These are phyloP conservation scores for Crassisporium funariophilum DNA, from an alignment of 768 basidiomycete species.

Conservation along the genomic window DNA sequence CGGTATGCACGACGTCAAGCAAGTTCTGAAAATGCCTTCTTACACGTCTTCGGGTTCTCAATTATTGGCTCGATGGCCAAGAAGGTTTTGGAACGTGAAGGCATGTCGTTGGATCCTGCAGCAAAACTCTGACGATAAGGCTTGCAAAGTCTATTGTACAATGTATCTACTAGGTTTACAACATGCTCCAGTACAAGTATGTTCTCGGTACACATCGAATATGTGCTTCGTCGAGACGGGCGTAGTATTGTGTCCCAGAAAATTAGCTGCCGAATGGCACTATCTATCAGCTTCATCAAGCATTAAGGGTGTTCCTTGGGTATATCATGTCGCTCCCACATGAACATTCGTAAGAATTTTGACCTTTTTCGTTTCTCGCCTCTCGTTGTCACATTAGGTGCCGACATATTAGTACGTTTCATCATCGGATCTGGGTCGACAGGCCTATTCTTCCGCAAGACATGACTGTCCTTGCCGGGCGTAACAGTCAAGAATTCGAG, in stretches of 20 bases:
- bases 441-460: slow-evolving; percentile 5
- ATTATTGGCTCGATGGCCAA: slow-evolving; percentile 66
- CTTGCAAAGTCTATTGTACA: not conserved
- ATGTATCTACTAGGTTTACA: too few relatives aligned
- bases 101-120: slow-evolving; percentile 31
- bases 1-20: slow-evolving; percentile 85
- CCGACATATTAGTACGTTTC: not conserved
- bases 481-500: slow-evolving; percentile 62
- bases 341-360: not conserved
- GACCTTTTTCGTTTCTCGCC: not conserved
- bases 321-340: not conserved
- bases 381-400: not conserved
- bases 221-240: too few relatives aligned
- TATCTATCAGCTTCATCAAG: too few relatives aligned
- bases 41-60: slow-evolving; percentile 51
- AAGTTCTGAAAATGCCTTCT: slow-evolving; percentile 75
- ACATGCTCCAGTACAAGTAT: too few relatives aligned
- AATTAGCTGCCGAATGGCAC: too few relatives aligned
- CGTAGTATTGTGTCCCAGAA: too few relatives aligned
- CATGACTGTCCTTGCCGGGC: slow-evolving; percentile 44
- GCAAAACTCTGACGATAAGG: slow-evolving; percentile 32
- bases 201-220: too few relatives aligned
- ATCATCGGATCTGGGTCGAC: slow-evolving; percentile 4
- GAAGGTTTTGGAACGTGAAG: slow-evolving; percentile 57
- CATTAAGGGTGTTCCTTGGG: not conserved